Percentiles rank a stretch among this genome's conserved stretches.
Conservation (phyloP, 139 green algal species). For the Gonium pectorale region DNA sequence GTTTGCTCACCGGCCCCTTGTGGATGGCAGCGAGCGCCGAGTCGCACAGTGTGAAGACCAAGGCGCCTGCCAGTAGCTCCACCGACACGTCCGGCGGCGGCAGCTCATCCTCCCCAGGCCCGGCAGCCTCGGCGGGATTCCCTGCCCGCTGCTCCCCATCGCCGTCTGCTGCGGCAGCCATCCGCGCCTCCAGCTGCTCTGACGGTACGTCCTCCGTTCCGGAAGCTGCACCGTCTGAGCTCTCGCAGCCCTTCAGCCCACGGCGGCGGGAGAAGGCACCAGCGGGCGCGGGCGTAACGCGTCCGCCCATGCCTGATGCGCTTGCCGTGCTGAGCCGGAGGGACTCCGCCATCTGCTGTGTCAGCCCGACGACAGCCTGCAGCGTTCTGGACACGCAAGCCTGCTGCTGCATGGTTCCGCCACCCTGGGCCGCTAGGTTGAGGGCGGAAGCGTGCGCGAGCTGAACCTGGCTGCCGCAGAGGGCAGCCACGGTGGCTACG, state of each 20-base stretch:
- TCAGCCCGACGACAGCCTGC: not conserved
- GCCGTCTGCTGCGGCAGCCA: not conserved
- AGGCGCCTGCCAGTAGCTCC: not conserved
- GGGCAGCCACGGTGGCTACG: not conserved
- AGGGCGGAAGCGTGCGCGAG: not conserved
- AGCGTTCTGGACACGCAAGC: not conserved
- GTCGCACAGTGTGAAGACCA: constrained; percentile 1
- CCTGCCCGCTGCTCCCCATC: no score
- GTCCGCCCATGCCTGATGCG: not conserved
- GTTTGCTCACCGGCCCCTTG: not conserved
- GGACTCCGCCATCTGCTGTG: constrained; percentile 8
- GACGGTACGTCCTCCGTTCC: not conserved
- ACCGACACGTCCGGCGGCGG: not conserved
- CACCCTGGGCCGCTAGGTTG: not conserved
- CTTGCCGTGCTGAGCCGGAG: no score
- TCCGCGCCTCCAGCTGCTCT: not conserved
- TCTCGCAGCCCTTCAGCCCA: not conserved
- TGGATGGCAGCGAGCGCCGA: not conserved
- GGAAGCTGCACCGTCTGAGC: not conserved
- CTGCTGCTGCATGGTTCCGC: not conserved
- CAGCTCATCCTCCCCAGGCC: not conserved
- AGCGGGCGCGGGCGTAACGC: not conserved
- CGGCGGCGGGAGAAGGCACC: not conserved
- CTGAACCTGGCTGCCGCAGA: not conserved
- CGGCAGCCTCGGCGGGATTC: no score